A percentile compares a stretch with the other conserved stretches of the same genome.
phyloP scores from a whole-genome alignment of 2,329 filamentous ascomycete species.

The Penicillium italicum region DNA sequence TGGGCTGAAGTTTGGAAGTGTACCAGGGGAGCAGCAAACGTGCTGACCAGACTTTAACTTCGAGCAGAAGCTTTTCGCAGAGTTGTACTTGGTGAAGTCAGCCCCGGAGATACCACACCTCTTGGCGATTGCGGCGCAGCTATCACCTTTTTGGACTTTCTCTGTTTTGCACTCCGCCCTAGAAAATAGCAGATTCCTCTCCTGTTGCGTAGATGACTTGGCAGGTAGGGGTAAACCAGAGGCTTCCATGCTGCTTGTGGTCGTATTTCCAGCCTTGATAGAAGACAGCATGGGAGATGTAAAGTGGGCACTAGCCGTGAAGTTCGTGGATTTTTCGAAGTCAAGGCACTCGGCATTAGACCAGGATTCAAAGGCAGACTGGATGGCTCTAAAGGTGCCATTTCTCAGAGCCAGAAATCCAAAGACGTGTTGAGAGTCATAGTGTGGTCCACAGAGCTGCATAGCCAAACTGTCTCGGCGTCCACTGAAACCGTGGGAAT shows the following conservation, averaged over 20 bases:
- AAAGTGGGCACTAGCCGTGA: background rate
- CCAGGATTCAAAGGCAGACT: background rate
- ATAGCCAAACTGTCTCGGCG: constrained; percentile 33
- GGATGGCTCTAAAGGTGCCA: background rate
- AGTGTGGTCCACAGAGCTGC: constrained; percentile 35
- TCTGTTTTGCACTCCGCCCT: background rate
- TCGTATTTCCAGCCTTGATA: background rate
- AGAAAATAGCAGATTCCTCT: background rate
- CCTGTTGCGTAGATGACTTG: background rate
- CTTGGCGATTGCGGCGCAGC: constrained; percentile 28
- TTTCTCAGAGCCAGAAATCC: constrained; percentile 28
- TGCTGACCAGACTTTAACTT: constrained; percentile 33
- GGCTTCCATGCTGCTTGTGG: background rate
- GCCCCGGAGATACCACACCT: constrained; percentile 32
- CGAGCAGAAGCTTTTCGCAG: constrained; percentile 22
- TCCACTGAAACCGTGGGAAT: constrained; percentile 20
- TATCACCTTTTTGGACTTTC: background rate
- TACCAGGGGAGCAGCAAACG: constrained; percentile 38
- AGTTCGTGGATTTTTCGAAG: background rate
- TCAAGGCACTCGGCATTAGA: background rate
- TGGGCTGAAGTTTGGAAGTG: constrained; percentile 34
- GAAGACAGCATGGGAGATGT: background rate
- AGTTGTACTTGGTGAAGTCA: constrained; percentile 43
- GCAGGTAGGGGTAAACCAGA: background rate
- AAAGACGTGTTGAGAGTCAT: constrained; percentile 34